Percentiles rank a stretch among this genome's conserved stretches.
These are phyloP conservation scores for Xylariales sp. DNA, from an alignment of 2,329 filamentous ascomycete genomes.

Conservation along the genomic window DNA sequence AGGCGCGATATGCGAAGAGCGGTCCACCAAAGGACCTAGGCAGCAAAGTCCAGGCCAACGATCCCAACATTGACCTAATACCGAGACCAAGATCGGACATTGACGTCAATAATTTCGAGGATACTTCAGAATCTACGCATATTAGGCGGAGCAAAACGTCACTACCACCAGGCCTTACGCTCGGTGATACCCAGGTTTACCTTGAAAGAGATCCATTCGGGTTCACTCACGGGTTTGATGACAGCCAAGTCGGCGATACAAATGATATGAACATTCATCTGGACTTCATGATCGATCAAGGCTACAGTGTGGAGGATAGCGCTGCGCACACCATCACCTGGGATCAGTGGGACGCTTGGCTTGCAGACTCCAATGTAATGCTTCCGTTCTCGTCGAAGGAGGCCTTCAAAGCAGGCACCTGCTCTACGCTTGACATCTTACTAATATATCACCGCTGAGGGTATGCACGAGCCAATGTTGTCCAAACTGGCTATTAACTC, in stretches of 20 bases:
- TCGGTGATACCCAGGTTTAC: too few species aligned
- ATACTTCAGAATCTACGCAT: background rate
- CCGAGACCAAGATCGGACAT: background rate
- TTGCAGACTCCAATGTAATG: constrained; percentile 15
- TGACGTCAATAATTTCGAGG: background rate
- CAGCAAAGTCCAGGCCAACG: background rate
- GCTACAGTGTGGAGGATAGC: constrained; percentile 8
- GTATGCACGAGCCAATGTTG: too few species aligned
- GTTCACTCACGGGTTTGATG: constrained; percentile 11
- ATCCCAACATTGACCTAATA: background rate
- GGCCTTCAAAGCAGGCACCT: too few species aligned
- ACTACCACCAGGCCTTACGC: too few species aligned
- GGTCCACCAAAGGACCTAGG: background rate
- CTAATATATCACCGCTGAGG: too few species aligned
- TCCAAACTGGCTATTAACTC: too few species aligned
- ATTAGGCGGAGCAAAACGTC: background rate
- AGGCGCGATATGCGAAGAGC: constrained; percentile 1
- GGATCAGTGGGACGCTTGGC: constrained; percentile 18
- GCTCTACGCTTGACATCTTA: too few species aligned
- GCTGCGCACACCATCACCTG: constrained; percentile 11
- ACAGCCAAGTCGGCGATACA: background rate
- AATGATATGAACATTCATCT: constrained; percentile 1
- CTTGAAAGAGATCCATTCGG: constrained; percentile 17
- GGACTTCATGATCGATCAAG: constrained; percentile 7
- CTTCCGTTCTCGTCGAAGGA: constrained; percentile 9